Base-by-base conservation (phyloP, 1,139 yeast species). In the Candida sanyaensis region DNA sequence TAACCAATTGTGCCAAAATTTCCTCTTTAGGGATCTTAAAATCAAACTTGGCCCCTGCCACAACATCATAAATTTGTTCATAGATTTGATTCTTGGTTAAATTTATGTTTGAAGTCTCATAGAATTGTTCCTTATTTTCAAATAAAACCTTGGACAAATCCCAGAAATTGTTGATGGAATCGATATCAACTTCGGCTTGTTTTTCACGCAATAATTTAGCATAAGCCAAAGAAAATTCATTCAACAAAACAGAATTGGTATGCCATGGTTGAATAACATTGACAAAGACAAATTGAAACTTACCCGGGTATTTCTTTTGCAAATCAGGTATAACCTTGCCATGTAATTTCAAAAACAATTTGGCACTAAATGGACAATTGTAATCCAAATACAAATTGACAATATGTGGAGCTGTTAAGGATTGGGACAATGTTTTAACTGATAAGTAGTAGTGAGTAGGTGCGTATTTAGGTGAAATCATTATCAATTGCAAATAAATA, bases 231-330 rank as follows among this genome's bases (percentile, higher is more conserved):
- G 87, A 78, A 40, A 88, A 87, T 59, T 90, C 97, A 60, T 86
- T 84, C 41, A 84, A 73, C 42, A 81, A 69, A 8, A 80, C 77
- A 1, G 92, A 84, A 46, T 81, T 78, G 30, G 93, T 84, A 62
- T 89, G 96, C 96, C 96, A 89, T 55, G 95, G 93, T 65, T 89
- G 96, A 34, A 86, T 73, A 32, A 85, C 90, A 56, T 87, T 84
- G 53, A 85, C 77, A 61, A 80, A 77, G 4, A 80, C 77, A 50
- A 85, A 73, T 57, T 82, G 83, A 58, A 84, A 81, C 52, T 75
- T 64, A 46, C 74, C 76, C 0, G 84, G 81, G 51, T 75, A 70
- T 45, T 70, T 64, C 42, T 66, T 53, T 45, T 80, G 75, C 46
- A 84, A 66, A 34, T 65, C 55, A 5, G 91, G 90, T 37, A 84